These are phyloP conservation scores for Aspergillus costaricaensis DNA, from an alignment of 2,329 filamentous ascomycete species.

Conservation along the genomic window DNA sequence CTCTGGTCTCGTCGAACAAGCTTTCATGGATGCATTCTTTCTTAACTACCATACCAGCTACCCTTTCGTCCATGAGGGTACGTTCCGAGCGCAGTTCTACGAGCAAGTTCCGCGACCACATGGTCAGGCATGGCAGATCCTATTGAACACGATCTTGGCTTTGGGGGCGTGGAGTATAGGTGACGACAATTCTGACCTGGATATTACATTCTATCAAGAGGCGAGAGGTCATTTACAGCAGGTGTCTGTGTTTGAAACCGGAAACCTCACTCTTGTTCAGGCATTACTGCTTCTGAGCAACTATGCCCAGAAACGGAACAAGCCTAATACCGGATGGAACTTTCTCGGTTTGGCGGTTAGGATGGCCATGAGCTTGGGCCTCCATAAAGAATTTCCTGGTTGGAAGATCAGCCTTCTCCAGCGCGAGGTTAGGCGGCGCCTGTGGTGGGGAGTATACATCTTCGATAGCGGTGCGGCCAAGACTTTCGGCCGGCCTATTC, in stretches of 20 bases:
- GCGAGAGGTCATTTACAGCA: slow-evolving; percentile 50
- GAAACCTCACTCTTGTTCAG: slow-evolving; percentile 53
- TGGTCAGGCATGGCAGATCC: slow-evolving; percentile 47
- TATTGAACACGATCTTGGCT: slow-evolving; percentile 49
- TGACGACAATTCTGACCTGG: slow-evolving; percentile 44
- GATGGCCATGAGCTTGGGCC: slow-evolving; percentile 53
- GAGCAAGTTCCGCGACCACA: slow-evolving; percentile 47
- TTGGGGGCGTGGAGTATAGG: slow-evolving; percentile 49
- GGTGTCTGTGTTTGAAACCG: slow-evolving; percentile 50
- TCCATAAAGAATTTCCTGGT: slow-evolving; percentile 54
- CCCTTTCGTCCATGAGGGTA: slow-evolving; percentile 51
- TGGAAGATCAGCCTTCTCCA: slow-evolving; percentile 50
- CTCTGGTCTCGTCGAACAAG: slow-evolving; percentile 42
- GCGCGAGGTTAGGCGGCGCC: slow-evolving; percentile 43
- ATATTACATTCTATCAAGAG: slow-evolving; percentile 51
- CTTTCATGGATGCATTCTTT: slow-evolving; percentile 51
- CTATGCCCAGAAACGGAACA: slow-evolving; percentile 54
- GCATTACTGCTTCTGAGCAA: slow-evolving; percentile 51
- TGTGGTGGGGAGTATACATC: slow-evolving; percentile 49
- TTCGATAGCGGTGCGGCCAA: slow-evolving; percentile 55
- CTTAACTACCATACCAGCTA: slow-evolving; percentile 50
- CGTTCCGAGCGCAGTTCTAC: slow-evolving; percentile 51
- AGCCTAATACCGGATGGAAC: slow-evolving; percentile 54
- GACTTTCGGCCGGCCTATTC: slow-evolving; percentile 53
- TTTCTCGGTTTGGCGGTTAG: slow-evolving; percentile 52